Evolutionary conservation across 2,329 filamentous ascomycete genomes (phyloP), one percentile per base, ranked within the genome.

Genomic region (Grosmannia huntii): DNA sequence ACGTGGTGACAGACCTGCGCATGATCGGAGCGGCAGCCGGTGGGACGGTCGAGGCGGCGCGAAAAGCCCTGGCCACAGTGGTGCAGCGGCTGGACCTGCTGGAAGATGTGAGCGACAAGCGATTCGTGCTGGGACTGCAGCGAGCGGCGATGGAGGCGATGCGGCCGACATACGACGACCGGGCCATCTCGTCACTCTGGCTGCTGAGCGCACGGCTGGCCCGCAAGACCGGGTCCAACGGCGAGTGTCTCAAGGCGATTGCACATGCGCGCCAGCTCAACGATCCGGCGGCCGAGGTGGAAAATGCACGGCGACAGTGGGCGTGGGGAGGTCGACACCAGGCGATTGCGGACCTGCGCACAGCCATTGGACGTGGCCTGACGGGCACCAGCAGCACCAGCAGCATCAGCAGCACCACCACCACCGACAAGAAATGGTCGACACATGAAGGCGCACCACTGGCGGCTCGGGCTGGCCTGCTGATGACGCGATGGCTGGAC

Each of bases 401-500:
- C 14, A 16, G 36, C 9, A n/a, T n/a, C n/a, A n/a, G n/a, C n/a
- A n/a, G n/a, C n/a, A n/a, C n/a, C n/a, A n/a, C n/a, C 46, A 5
- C 12, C 44, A 25, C 3, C 6, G 28, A 5, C 52, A 38, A 31
- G 9, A 53, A 36, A 11, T 54, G 57, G 53, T 55, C 59, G 2
- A 44, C 54, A 51, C 12, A 50, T 50, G 41, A 41, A 33, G 25
- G 53, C 31, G 48, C 38, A 10, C 61, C 61, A 44, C 72, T 90
- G 51, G 83, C 81, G n/a, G 86, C 85, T 7, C 80, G 90, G 69
- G 91, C 94, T 27, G 85, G 95, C 67, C 77, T 99, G 10, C 77
- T 97, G 41, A 81, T 96, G 28, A 94, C 94, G 14, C 97, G 96
- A 69, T 99, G 95, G 95, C 84, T 96, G 31, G 95, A 97, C 67